Percentiles rank a stretch among this genome's conserved stretches.
Evolutionary conservation across 2,329 filamentous ascomycete species (phyloP).

Genomic region (Xylaria sp.): DNA sequence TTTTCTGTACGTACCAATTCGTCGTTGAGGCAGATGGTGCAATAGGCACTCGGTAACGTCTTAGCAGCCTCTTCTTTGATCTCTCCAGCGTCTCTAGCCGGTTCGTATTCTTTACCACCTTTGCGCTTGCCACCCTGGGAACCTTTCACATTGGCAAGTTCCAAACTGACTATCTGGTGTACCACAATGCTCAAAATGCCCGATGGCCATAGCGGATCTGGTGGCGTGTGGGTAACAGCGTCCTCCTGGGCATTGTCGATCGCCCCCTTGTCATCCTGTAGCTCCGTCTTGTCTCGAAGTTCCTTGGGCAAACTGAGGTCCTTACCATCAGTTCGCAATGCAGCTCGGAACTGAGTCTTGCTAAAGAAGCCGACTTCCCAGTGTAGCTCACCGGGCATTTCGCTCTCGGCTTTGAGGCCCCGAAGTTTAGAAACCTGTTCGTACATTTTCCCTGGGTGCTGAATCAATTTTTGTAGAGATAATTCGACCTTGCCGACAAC

Average conservation of each 20-base stretch:
- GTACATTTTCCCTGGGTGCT: conserved; percentile 93
- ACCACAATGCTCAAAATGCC: conserved; percentile 87
- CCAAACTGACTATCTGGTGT: conserved; percentile 94
- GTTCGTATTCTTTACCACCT: conserved; percentile 83
- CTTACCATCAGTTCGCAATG: conserved; percentile 87
- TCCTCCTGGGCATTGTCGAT: conserved; percentile 81
- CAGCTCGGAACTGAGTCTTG: conserved; percentile 87
- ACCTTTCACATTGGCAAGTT: conserved; percentile 90
- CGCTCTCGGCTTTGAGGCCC: conserved; percentile 83
- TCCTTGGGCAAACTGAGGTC: conserved; percentile 79
- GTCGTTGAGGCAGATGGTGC: conserved; percentile 91
- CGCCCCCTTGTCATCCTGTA: conserved; percentile 89
- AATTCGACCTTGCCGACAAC: conserved; percentile 95
- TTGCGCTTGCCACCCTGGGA: conserved; percentile 79
- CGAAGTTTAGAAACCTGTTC: conserved; percentile 84
- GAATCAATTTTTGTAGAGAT: conserved; percentile 93
- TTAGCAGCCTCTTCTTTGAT: conserved; percentile 85
- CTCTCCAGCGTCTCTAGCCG: conserved; percentile 85
- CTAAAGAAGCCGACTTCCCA: conserved; percentile 98
- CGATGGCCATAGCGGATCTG: conserved; percentile 95
- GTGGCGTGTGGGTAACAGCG: conserved; percentile 87
- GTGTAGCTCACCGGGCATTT: conserved; percentile 92
- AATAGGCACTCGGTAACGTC: conserved; percentile 89
- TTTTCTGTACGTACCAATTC: conserved; percentile 66
- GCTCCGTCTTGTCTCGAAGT: conserved; percentile 76